Percentiles rank a stretch among this genome's conserved stretches.
phyloP scores from a whole-genome alignment of 1,284 basidiomycete genomes.

The Sphaerobolus stellatus region DNA sequence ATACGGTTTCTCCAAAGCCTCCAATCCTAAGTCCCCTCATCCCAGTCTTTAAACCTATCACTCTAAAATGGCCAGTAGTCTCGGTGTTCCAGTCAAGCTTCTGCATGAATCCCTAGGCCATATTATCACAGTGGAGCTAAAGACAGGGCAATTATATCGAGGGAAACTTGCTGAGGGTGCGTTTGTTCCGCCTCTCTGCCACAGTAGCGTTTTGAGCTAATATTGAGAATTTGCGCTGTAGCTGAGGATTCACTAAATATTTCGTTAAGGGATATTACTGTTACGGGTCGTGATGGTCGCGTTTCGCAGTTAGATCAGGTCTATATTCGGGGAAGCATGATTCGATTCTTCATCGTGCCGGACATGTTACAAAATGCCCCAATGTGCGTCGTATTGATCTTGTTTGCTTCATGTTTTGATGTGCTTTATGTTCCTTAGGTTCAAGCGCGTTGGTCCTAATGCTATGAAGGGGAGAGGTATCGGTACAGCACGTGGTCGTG shows the following conservation, averaged over 20 bases:
- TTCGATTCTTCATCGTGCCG: constrained; percentile 98
- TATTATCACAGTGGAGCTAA: constrained; percentile 95
- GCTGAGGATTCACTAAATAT: constrained; percentile 99
- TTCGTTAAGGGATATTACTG: constrained; percentile 94
- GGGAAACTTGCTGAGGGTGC: constrained; percentile 95
- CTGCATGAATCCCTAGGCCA: constrained; percentile 95
- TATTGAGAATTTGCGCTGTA: constrained; percentile 36
- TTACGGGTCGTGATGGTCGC: constrained; percentile 96
- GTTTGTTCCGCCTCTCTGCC: constrained; percentile 19
- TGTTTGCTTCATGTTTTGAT: constrained; percentile 3
- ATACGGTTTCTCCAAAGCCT: too few relatives aligned
- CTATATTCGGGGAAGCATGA: constrained; percentile 97
- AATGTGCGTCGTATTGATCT: constrained; percentile 65
- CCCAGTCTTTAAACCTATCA: too few relatives aligned
- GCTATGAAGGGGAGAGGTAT: constrained; percentile 99
- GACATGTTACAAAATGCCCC: constrained; percentile 99
- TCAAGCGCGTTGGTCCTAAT: constrained; percentile 97
- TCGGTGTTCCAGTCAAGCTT: constrained; percentile 91
- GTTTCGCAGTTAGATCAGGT: constrained; percentile 99
- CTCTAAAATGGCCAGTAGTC: constrained; percentile 57
- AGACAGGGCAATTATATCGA: constrained; percentile 95
- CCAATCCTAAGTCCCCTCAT: too few relatives aligned
- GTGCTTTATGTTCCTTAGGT: constrained; percentile 54
- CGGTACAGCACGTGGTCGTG: constrained; percentile 94
- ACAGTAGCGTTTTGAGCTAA: constrained; percentile 16